Evolutionary conservation across 495 filamentous ascomycete genomes (phyloP).

Genomic region (Penicillium pancosmium): DNA sequence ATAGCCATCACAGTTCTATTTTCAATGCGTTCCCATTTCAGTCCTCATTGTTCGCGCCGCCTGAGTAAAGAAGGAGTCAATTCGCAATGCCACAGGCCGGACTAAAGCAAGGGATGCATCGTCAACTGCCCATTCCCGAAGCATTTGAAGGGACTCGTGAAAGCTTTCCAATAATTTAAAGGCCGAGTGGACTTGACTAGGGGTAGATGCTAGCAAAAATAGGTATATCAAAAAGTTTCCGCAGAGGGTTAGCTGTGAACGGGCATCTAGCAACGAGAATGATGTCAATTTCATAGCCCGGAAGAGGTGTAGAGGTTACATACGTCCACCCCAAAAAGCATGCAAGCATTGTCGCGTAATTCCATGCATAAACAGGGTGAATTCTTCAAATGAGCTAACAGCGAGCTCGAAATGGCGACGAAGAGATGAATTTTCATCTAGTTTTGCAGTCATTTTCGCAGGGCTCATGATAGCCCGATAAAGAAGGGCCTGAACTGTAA

Average conservation of each 20-base stretch:
- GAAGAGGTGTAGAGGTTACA: not conserved
- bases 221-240: slow-evolving; percentile 29
- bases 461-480: slow-evolving; percentile 22
- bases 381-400: slow-evolving; percentile 13
- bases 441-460: slow-evolving; percentile 16
- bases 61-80: slow-evolving; percentile 14
- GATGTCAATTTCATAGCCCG: not conserved
- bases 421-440: slow-evolving; percentile 15
- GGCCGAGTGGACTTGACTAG: slow-evolving; percentile 15
- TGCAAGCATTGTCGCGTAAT: slow-evolving; percentile 10
- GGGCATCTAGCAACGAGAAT: slow-evolving; percentile 11
- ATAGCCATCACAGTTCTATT: not conserved
- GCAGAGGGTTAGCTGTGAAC: slow-evolving; percentile 20
- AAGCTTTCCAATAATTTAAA: slow-evolving; percentile 24
- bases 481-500: slow-evolving; percentile 19
- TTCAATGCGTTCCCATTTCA: slow-evolving; percentile 1
- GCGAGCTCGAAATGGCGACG: slow-evolving; percentile 14
- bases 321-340: slow-evolving; percentile 22
- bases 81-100: slow-evolving; percentile 14
- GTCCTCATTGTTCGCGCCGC: slow-evolving; percentile 13
- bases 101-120: slow-evolving; percentile 10
- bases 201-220: slow-evolving; percentile 24
- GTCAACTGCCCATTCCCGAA: slow-evolving; percentile 4
- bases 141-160: slow-evolving; percentile 13
- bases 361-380: slow-evolving; percentile 13